Evolutionary conservation across 331 rosid genomes (phyloP).

Genomic region (Telfairia occidentalis): DNA sequence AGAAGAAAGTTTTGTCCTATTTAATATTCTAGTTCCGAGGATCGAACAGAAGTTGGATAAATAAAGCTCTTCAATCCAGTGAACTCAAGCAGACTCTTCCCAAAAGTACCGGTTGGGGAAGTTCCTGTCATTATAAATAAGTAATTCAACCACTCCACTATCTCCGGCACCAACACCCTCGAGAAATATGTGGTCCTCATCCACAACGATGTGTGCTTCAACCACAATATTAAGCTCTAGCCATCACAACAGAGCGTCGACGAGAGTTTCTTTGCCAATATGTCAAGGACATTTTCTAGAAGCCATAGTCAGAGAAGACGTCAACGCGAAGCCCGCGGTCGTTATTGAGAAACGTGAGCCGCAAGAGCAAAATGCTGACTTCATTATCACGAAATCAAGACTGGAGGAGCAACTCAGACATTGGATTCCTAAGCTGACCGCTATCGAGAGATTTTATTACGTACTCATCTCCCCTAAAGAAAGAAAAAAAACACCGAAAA

Average conservation of each 20-base stretch:
- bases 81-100: not conserved
- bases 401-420: not conserved
- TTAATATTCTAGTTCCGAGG: not conserved
- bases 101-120: not conserved
- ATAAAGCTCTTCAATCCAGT: not conserved
- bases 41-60: not conserved
- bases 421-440: not conserved
- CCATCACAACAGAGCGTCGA: constrained; percentile 31
- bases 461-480: no score
- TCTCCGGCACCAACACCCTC: not conserved
- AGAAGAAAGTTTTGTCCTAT: not conserved
- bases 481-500: no score
- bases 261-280: constrained; percentile 22
- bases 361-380: constrained; percentile 19
- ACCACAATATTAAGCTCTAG: constrained; percentile 9
- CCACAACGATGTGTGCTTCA: constrained; percentile 24
- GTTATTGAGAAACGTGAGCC: not conserved
- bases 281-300: constrained; percentile 21
- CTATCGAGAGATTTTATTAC: not conserved
- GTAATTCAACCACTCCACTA: not conserved
- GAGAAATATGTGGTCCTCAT: constrained; percentile 1
- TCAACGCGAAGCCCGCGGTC: constrained; percentile 33
- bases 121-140: constrained; percentile 9
- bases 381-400: not conserved
- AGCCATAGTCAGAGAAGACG: constrained; percentile 50